phyloP scores from a whole-genome alignment of 2,329 filamentous ascomycete species.

The Cryphonectria radicalis region DNA sequence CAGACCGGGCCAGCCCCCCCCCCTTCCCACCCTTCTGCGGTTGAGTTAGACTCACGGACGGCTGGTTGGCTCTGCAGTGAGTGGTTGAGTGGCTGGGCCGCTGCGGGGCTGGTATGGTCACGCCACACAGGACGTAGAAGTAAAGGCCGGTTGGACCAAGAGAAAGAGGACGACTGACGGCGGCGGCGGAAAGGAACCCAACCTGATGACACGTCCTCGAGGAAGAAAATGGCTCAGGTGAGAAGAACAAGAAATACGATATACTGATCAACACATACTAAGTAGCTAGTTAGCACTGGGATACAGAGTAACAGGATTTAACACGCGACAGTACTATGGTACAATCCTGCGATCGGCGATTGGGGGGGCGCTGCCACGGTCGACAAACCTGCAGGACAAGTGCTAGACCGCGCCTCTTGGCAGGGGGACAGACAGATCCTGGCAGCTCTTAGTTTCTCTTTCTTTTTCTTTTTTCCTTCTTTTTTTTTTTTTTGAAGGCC shows the following conservation, averaged over 20 bases:
- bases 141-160: not conserved
- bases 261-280: conserved; percentile 5
- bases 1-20: conserved; percentile 9
- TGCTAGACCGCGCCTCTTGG: not conserved
- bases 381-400: not conserved
- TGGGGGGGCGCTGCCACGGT: not conserved
- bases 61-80: not conserved
- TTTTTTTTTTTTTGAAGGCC: not conserved
- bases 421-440: not conserved
- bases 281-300: not conserved
- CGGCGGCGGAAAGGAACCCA: not conserved
- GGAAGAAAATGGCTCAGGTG: not conserved
- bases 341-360: conserved; percentile 6
- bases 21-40: not conserved
- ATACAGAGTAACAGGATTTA: not conserved
- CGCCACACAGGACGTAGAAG: not conserved
- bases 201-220: not conserved
- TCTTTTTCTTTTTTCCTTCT: not conserved
- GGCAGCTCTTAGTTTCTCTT: not conserved
- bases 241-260: not conserved
- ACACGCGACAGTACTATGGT: not conserved
- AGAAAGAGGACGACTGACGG: not conserved
- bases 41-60: not conserved
- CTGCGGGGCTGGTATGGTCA: not conserved
- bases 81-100: not conserved